phyloP scores from a whole-genome alignment of 2,329 filamentous ascomycete species.

The Leptodontidium sp. region DNA sequence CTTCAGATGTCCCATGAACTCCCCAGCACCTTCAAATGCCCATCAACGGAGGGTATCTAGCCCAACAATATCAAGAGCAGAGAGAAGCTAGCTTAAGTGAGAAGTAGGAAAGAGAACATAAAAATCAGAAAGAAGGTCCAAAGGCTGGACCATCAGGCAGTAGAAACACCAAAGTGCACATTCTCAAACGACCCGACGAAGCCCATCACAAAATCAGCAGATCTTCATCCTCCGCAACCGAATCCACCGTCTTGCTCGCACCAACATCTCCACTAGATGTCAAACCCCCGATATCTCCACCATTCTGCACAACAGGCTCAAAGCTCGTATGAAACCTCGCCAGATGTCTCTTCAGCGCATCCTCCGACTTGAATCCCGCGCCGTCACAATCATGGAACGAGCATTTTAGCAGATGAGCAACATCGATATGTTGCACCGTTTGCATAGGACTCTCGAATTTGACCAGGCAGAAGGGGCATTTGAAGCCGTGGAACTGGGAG shows the following conservation, averaged over 20 bases:
- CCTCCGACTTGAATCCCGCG: neutral
- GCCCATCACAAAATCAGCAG: neutral
- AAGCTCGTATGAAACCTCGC: slow-evolving; percentile 4
- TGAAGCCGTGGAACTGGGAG: neutral
- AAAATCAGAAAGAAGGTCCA: slow-evolving; percentile 2
- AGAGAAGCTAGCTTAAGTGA: neutral
- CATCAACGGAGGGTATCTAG: slow-evolving; percentile 3
- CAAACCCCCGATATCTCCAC: neutral
- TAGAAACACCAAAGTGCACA: no score
- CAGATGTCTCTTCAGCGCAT: slow-evolving; percentile 4
- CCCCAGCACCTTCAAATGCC: slow-evolving; percentile 1
- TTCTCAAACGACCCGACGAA: no score
- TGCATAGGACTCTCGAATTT: neutral
- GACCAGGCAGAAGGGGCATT: neutral
- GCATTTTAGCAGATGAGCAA: neutral
- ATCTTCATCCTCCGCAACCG: neutral
- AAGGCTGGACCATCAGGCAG: no score
- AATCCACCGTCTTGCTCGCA: neutral
- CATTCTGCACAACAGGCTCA: neutral
- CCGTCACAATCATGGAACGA: slow-evolving; percentile 2
- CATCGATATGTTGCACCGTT: neutral
- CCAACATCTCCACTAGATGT: neutral
- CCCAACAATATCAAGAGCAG: neutral
- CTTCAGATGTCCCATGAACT: slow-evolving; percentile 2
- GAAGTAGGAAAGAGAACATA: neutral